Evolutionary conservation across 169 alveolate genomes (phyloP).

Genomic region (Sarcocystis neurona): DNA sequence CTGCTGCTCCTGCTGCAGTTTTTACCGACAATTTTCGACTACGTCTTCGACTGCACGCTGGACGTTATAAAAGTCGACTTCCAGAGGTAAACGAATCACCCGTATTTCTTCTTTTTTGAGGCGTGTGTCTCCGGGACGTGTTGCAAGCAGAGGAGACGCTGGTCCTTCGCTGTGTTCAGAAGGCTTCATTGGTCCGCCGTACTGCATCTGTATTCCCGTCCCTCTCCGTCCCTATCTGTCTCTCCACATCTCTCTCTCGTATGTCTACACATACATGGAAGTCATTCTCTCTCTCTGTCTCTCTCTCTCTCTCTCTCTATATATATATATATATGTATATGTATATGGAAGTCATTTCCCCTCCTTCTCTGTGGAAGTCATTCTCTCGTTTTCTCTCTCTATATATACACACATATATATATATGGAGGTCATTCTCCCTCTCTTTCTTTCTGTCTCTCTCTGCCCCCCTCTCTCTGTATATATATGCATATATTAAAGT

Average conservation of each 20-base stretch:
- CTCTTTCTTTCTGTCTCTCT: too few relatives aligned
- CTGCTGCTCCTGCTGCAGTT: constrained; percentile 20
- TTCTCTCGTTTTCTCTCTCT: too few relatives aligned
- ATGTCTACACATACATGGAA: neutral
- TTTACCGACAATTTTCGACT: constrained; percentile 60
- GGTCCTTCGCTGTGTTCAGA: too few relatives aligned
- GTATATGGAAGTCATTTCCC: neutral
- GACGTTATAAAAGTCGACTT: constrained; percentile 63
- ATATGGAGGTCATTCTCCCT: too few relatives aligned
- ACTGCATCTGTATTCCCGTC: neutral
- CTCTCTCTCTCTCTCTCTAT: neutral
- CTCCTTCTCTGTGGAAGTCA: neutral
- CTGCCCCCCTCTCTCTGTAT: too few relatives aligned
- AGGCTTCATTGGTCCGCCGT: too few relatives aligned
- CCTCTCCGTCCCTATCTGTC: neutral
- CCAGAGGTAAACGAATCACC: constrained; percentile 49
- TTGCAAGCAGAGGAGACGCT: too few relatives aligned
- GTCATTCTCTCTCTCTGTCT: neutral
- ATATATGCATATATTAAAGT: too few relatives aligned
- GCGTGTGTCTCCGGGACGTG: neutral
- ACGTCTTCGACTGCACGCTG: constrained; percentile 63
- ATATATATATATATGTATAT: neutral
- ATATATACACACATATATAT: too few relatives aligned
- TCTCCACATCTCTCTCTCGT: neutral
- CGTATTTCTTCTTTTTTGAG: neutral